Conservation (phyloP, 192 early-diverging fungal species). For the Neocallimastix lanati region DNA sequence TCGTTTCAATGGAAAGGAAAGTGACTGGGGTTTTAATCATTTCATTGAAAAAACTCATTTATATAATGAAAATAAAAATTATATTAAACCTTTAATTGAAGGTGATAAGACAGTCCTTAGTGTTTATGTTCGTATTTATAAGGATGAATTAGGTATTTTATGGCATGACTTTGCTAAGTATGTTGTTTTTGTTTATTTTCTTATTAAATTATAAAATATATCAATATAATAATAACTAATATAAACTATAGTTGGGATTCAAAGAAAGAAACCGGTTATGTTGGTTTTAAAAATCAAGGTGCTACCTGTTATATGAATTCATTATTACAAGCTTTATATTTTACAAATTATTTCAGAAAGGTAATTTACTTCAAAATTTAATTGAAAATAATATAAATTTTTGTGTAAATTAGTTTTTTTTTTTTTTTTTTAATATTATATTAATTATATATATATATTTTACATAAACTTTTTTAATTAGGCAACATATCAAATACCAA, state of each 20-base stretch:
- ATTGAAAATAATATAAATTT: too few relatives aligned
- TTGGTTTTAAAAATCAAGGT: constrained; percentile 91
- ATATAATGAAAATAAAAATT: constrained; percentile 10
- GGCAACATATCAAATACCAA: constrained; percentile 65
- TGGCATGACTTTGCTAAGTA: constrained; percentile 89
- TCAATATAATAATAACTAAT: background rate
- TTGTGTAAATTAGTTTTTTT: background rate
- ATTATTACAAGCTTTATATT: constrained; percentile 83
- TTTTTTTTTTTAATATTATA: background rate
- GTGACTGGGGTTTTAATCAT: constrained; percentile 91
- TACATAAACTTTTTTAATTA: too few relatives aligned
- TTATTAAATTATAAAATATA: background rate
- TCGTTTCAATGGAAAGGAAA: constrained; percentile 58
- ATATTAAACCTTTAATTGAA: constrained; percentile 40
- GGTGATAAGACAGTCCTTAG: constrained; percentile 21
- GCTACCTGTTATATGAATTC: constrained; percentile 99
- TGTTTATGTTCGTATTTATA: constrained; percentile 41
- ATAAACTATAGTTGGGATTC: constrained; percentile 31
- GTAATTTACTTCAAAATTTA: too few relatives aligned
- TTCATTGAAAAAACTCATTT: constrained; percentile 39
- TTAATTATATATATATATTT: too few relatives aligned
- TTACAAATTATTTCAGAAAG: constrained; percentile 82
- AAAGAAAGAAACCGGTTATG: constrained; percentile 71
- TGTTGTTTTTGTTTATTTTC: constrained; percentile 1
- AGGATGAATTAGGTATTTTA: constrained; percentile 76